Evolutionary conservation across 164 flowering plant genomes (phyloP).

Genomic region (Macadamia integrifolia): DNA sequence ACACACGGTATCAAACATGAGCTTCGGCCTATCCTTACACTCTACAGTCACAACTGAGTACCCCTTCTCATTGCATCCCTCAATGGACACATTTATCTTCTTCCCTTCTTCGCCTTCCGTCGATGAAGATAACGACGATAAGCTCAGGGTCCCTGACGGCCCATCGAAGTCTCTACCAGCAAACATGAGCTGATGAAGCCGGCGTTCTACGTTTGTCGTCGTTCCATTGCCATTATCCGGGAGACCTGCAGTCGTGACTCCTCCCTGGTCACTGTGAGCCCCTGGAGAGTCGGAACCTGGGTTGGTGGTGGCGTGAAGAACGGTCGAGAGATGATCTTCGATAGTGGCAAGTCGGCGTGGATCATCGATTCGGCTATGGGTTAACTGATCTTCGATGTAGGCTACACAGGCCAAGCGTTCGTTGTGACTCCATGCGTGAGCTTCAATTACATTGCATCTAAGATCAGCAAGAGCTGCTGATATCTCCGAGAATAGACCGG

Average conservation of each 20-base stretch:
- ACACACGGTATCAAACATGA: conserved; percentile 73
- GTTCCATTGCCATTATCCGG: conserved; percentile 22
- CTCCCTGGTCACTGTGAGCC: conserved; percentile 20
- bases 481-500: conserved; percentile 78
- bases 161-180: conserved; percentile 46
- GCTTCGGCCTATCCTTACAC: conserved; percentile 50
- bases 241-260: conserved; percentile 26
- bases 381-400: conserved; percentile 43
- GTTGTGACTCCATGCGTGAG: conserved; percentile 86
- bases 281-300: background rate
- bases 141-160: conserved; percentile 16
- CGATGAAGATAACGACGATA: background rate
- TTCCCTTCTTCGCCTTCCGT: conserved; percentile 15
- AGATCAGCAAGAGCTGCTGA: conserved; percentile 64
- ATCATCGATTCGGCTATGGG: conserved; percentile 39
- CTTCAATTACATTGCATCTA: conserved; percentile 58
- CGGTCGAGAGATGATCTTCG: conserved; percentile 50
- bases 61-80: conserved; percentile 52
- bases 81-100: conserved; percentile 33
- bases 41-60: conserved; percentile 50
- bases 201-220: conserved; percentile 42
- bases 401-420: conserved; percentile 55
- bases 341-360: conserved; percentile 47
- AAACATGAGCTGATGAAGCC: conserved; percentile 74
- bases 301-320: conserved; percentile 33